These are phyloP conservation scores for Celoporthe dispersa DNA, from an alignment of 2,329 filamentous ascomycete genomes.

Conservation along the genomic window DNA sequence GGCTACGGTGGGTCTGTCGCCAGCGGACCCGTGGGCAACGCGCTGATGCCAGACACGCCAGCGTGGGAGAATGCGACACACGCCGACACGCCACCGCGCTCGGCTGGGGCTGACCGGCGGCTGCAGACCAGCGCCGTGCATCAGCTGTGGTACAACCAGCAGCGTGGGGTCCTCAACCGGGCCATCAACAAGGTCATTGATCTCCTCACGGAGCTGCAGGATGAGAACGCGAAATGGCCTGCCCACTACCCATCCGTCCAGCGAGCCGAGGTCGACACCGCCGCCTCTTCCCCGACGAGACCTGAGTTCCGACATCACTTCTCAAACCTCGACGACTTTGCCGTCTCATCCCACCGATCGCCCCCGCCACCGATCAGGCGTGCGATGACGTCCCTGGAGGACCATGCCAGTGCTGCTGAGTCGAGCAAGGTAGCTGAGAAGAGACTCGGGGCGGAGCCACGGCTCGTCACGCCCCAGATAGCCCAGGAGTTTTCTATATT, in stretches of 20 bases:
- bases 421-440: slow-evolving; percentile 73
- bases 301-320: slow-evolving; percentile 68
- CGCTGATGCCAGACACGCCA: slow-evolving; percentile 43
- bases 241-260: slow-evolving; percentile 91
- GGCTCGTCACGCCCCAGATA: slow-evolving; percentile 88
- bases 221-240: slow-evolving; percentile 91
- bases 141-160: slow-evolving; percentile 93
- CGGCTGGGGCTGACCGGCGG: slow-evolving; percentile 66
- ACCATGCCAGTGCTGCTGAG: slow-evolving; percentile 66
- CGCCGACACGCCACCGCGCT: slow-evolving; percentile 48
- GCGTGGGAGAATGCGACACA: slow-evolving; percentile 50
- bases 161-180: slow-evolving; percentile 82
- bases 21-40: slow-evolving; percentile 56
- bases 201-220: slow-evolving; percentile 78
- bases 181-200: slow-evolving; percentile 88
- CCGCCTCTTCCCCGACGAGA: slow-evolving; percentile 56
- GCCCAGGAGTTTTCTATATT: slow-evolving; percentile 94
- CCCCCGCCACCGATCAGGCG: slow-evolving; percentile 55
- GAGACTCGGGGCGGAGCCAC: slow-evolving; percentile 68
- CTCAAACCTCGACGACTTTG: slow-evolving; percentile 58
- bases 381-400: slow-evolving; percentile 72
- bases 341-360: slow-evolving; percentile 39
- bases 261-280: slow-evolving; percentile 52
- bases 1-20: slow-evolving; percentile 85
- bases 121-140: slow-evolving; percentile 82